A percentile compares a stretch with the other conserved stretches of the same genome.
Evolutionary conservation across 2,329 filamentous ascomycete species (phyloP).

Genomic region (Phialemonium atrogriseum): DNA sequence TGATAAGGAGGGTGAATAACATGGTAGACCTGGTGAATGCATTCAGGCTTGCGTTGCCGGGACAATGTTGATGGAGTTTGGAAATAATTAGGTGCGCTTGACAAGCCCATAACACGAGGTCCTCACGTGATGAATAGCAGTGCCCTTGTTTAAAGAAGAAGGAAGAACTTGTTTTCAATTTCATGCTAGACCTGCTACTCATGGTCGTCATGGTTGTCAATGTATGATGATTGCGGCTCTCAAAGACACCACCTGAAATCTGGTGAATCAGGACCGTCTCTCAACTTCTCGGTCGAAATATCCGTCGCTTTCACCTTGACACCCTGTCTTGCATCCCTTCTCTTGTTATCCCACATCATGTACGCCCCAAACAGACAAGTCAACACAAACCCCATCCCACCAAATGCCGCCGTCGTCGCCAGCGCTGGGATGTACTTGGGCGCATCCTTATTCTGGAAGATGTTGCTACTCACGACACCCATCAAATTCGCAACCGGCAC

Average conservation of each 20-base stretch:
- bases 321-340: slow-evolving; percentile 49
- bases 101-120: too few species aligned
- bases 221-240: too few species aligned
- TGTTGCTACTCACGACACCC: slow-evolving; percentile 62
- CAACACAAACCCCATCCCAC: slow-evolving; percentile 47
- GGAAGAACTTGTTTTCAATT: too few species aligned
- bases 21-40: too few species aligned
- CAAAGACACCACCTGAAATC: slow-evolving; percentile 46
- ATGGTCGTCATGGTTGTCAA: too few species aligned
- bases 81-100: too few species aligned
- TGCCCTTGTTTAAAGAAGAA: too few species aligned
- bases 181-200: too few species aligned
- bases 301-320: slow-evolving; percentile 45
- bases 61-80: too few species aligned
- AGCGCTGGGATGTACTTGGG: slow-evolving; percentile 61
- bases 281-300: slow-evolving; percentile 46
- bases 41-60: too few species aligned
- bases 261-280: slow-evolving; percentile 42
- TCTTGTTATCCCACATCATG: slow-evolving; percentile 58
- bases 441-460: slow-evolving; percentile 54
- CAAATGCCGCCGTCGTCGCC: slow-evolving; percentile 56
- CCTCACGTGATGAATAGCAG: too few species aligned
- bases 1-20: too few species aligned
- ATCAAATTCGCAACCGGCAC: slow-evolving; percentile 72
- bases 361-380: slow-evolving; percentile 49